Evolutionary conservation across 495 filamentous ascomycete species (phyloP), one percentile per base, ranked within the genome.

Genomic region (Hypoxylon lienhwacheense): DNA sequence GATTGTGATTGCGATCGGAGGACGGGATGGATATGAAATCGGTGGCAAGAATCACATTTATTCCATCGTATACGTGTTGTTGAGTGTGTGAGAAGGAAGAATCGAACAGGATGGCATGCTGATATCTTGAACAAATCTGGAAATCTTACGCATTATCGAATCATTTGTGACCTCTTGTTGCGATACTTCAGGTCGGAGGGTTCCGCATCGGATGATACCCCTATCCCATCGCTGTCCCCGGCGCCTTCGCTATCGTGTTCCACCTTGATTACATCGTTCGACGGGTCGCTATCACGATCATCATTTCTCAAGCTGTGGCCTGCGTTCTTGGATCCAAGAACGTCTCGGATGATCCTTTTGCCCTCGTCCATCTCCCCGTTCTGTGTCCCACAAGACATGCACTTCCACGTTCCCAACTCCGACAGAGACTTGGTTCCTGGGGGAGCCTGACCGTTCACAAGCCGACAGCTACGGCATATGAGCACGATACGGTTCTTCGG

Each of bases 361-460:
- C 80, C 82, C 59, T 90, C 86, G 48, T 84, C 78, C 21, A 75
- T 83, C 54, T 90, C 86, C 1, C 92, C 91, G 67, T 98, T 98
- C 77, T 80, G 81, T n/a, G 82, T 75, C 1, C 87, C 85, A 63
- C 93, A 99, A 33, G 81, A 84, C 51, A 84, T 86, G 72, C 93
- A 99, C 43, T 85, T 84, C 93, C 93, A 99, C 58, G 76, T 79
- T 7, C 92, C 93, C 0, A 99, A 67, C 33, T 96, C 92, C 11
- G 88, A 81, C 11, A 91, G 72, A 0, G 75, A 82, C 63, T 83
- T 86, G 2, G 86, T 82, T 1, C 95, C 93, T 0, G 93, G 93
- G 7, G 93, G 92, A 1, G 95, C 93, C 64, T 96, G 92, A 2
- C 93, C 93, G 65, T 99, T 99, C 24, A 99, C 92, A 7, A 97